Conservation (phyloP, 441 rosid species). For the Syzygium syzygioides region DNA sequence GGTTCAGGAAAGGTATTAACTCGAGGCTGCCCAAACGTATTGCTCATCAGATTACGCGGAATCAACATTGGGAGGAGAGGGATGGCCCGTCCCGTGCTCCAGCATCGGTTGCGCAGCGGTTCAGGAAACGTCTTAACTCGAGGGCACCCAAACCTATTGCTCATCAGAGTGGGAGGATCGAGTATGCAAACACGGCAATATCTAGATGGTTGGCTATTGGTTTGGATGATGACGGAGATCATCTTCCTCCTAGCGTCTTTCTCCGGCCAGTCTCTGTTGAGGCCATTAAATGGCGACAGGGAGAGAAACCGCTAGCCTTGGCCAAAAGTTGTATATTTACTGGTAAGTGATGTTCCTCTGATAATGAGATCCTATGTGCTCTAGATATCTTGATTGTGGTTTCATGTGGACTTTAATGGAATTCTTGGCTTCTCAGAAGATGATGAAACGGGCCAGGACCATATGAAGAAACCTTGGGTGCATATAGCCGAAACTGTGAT, state of each 20-base stretch:
- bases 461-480: neutral
- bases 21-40: neutral
- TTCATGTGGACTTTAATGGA: neutral
- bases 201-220: constrained; percentile 1
- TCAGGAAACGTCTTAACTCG: neutral
- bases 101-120: neutral
- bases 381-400: neutral
- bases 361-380: neutral
- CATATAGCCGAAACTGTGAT: neutral
- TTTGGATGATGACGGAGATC: neutral
- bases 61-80: neutral
- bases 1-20: neutral
- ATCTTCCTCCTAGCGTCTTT: neutral
- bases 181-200: neutral
- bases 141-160: neutral
- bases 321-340: neutral
- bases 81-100: neutral
- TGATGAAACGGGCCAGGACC: neutral
- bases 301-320: neutral
- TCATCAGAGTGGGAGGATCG: neutral
- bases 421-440: neutral
- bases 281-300: neutral
- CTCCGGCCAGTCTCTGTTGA: neutral
- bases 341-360: neutral
- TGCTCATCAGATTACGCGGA: neutral